Percentiles rank a stretch among this genome's conserved stretches.
Evolutionary conservation across 495 filamentous ascomycete genomes (phyloP).

Genomic region (Tuber borchii): DNA sequence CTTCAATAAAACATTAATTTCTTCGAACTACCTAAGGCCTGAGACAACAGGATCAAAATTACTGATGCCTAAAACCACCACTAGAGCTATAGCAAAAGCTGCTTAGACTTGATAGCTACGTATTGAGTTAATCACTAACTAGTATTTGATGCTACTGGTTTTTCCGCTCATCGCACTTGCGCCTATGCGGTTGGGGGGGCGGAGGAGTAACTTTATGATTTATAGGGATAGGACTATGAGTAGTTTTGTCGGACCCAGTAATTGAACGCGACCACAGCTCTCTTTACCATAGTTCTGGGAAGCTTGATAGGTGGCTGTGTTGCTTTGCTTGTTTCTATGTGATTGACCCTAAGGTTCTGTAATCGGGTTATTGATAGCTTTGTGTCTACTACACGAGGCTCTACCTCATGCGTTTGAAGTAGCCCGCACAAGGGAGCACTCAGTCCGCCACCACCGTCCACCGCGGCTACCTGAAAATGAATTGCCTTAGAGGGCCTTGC

Average conservation of each 20-base stretch:
- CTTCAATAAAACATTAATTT: neutral
- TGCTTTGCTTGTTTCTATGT: neutral
- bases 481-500: neutral
- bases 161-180: neutral
- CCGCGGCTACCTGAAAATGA: neutral
- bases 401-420: neutral
- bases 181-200: neutral
- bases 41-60: neutral
- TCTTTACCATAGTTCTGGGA: neutral
- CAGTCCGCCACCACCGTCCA: neutral
- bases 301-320: neutral
- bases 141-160: neutral
- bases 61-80: neutral
- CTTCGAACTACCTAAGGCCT: neutral
- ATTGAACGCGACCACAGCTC: neutral
- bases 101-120: too few species aligned
- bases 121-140: neutral
- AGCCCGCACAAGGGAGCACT: neutral
- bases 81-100: neutral
- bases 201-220: neutral
- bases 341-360: neutral
- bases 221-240: neutral
- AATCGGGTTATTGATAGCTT: neutral
- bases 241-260: neutral
- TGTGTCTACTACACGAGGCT: neutral